Evolutionary conservation across 176 grass and related monocot genomes (phyloP).

Genomic region (Carex scoparia): DNA sequence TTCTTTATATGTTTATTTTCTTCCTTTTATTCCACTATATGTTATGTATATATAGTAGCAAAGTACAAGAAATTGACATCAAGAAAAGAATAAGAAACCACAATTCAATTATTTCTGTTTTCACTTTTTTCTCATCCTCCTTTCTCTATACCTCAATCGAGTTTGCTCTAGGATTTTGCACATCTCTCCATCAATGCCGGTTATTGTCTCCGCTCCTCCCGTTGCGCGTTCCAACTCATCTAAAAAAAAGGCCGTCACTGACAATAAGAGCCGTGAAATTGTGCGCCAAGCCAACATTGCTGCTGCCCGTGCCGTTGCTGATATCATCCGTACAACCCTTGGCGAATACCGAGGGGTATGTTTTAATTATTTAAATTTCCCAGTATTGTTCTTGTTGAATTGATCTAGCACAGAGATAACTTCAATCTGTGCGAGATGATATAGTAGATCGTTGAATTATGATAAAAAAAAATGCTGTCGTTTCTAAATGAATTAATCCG

Average conservation of each 20-base stretch:
- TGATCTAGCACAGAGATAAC: background rate
- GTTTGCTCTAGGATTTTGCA: slow-evolving; percentile 19
- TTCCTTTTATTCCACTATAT: too few species aligned
- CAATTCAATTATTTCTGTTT: too few species aligned
- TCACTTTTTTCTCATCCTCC: background rate
- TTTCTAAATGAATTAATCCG: background rate
- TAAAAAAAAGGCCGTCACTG: slow-evolving; percentile 62
- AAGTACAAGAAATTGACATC: too few species aligned
- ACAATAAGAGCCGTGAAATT: slow-evolving; percentile 75
- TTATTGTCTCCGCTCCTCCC: slow-evolving; percentile 28
- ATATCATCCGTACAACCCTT: slow-evolving; percentile 68
- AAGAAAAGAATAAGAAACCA: too few species aligned
- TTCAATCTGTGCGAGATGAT: background rate
- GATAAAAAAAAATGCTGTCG: background rate
- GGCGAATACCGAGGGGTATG: slow-evolving; percentile 39
- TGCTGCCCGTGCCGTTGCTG: slow-evolving; percentile 51
- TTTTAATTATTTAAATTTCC: background rate
- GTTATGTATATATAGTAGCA: too few species aligned
- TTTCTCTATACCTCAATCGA: background rate
- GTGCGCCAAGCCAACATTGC: slow-evolving; percentile 64
- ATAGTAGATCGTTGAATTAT: background rate
- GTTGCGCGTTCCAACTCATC: background rate
- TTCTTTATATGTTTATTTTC: too few species aligned
- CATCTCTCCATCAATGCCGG: slow-evolving; percentile 6
- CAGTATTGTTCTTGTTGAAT: background rate